Conservation (phyloP, 1,284 basidiomycete species). For the Sanguinoderma infundibulare region DNA sequence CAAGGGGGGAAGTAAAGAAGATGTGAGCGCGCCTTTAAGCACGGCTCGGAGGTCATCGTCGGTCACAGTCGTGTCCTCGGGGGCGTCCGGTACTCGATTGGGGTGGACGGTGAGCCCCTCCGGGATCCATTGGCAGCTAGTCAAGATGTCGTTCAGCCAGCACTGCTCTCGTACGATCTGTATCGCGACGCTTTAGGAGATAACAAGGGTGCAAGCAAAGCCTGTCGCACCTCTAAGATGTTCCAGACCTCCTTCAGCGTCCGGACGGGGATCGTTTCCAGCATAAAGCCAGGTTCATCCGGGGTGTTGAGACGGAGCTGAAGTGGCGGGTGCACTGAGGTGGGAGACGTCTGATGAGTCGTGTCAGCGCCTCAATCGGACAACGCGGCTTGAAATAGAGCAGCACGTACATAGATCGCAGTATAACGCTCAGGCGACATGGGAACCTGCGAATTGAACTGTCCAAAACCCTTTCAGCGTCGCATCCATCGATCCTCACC, state of each 20-base stretch:
- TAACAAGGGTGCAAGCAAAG: background rate
- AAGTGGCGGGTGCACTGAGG: conserved; percentile 66
- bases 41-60: conserved; percentile 61
- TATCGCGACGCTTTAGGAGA: background rate
- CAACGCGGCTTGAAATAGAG: background rate
- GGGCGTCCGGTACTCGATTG: background rate
- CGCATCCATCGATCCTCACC: background rate
- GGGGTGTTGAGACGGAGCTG: conserved; percentile 65
- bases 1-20: background rate
- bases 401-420: conserved; percentile 46
- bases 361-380: background rate
- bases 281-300: conserved; percentile 71
- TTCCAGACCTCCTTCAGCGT: conserved; percentile 73
- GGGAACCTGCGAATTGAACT: conserved; percentile 51
- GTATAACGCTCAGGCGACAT: conserved; percentile 55
- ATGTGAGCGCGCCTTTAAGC: conserved; percentile 46
- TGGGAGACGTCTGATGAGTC: conserved; percentile 53
- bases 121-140: conserved; percentile 60
- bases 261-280: conserved; percentile 70
- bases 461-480: background rate
- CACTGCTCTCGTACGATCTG: conserved; percentile 79
- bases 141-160: conserved; percentile 74
- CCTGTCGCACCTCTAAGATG: conserved; percentile 60
- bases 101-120: conserved; percentile 45
- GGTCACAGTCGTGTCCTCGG: conserved; percentile 41